These are phyloP conservation scores for Cardiospermum halicacabum DNA, from an alignment of 345 rosid species.

Conservation along the genomic window DNA sequence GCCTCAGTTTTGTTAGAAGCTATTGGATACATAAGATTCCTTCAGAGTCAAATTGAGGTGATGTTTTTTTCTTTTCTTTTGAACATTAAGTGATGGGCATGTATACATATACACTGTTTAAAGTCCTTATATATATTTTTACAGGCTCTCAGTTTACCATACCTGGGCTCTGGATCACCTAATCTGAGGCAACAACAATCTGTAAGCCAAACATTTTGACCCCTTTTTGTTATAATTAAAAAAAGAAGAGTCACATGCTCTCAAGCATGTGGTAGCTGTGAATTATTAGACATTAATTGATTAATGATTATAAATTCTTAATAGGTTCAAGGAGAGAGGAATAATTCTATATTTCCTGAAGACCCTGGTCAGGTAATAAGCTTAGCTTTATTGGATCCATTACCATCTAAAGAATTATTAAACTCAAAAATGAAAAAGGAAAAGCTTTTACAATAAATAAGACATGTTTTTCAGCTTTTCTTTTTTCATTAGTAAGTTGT, in stretches of 20 bases:
- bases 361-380: slow-evolving; percentile 96
- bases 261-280: slow-evolving; percentile 3
- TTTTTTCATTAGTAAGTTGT: slow-evolving; percentile 17
- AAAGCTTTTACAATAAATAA: slow-evolving; percentile 29
- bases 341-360: slow-evolving; percentile 80
- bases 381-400: slow-evolving; percentile 48
- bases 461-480: slow-evolving; percentile 37
- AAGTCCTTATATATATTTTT: slow-evolving; percentile 17
- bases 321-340: slow-evolving; percentile 77
- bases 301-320: slow-evolving; percentile 22
- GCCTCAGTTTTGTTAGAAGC: slow-evolving; percentile 99
- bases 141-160: slow-evolving; percentile 96
- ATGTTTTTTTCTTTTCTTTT: slow-evolving; percentile 22
- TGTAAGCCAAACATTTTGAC: slow-evolving; percentile 40
- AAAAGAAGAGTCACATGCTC: not conserved
- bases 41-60: slow-evolving; percentile 98
- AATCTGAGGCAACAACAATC: slow-evolving; percentile 55
- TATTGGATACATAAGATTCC: slow-evolving; percentile 99
- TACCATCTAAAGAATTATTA: slow-evolving; percentile 10
- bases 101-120: slow-evolving; percentile 13
- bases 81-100: slow-evolving; percentile 10
- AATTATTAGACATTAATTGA: slow-evolving; percentile 18
- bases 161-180: slow-evolving; percentile 71
- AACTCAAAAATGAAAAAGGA: slow-evolving; percentile 27
- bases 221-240: not conserved